phyloP scores from a whole-genome alignment of 1,139 yeast species.

The Hansenula sp. region DNA sequence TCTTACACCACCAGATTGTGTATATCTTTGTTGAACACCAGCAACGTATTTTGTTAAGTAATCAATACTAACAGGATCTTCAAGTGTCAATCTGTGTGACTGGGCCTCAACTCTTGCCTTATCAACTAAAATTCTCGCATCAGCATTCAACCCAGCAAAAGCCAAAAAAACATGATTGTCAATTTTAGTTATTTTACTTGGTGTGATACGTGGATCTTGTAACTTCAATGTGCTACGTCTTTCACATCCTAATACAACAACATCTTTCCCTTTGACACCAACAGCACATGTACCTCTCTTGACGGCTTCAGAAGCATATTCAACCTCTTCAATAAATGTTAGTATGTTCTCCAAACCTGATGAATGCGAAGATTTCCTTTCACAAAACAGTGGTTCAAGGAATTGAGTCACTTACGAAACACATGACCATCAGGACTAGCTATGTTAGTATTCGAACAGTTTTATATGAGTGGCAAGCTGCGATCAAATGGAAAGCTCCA shows the following conservation, averaged over 20 bases:
- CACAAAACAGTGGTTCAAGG: too few relatives aligned
- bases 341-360: too few relatives aligned
- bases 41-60: slow-evolving; percentile 93
- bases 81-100: slow-evolving; percentile 89
- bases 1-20: slow-evolving; percentile 97
- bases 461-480: slow-evolving; percentile 9
- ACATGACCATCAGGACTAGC: slow-evolving; percentile 96
- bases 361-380: too few relatives aligned
- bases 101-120: slow-evolving; percentile 97
- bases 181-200: slow-evolving; percentile 86
- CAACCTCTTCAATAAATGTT: slow-evolving; percentile 56
- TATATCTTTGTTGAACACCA: slow-evolving; percentile 93
- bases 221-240: slow-evolving; percentile 91
- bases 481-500: too few relatives aligned
- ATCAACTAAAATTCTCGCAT: slow-evolving; percentile 91
- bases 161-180: slow-evolving; percentile 91
- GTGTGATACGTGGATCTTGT: slow-evolving; percentile 95
- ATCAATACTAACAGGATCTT: slow-evolving; percentile 90
- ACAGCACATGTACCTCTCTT: slow-evolving; percentile 98
- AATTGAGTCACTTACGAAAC: slow-evolving; percentile 55
- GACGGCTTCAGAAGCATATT: slow-evolving; percentile 96
- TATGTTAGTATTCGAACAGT: slow-evolving; percentile 15
- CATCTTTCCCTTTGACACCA: slow-evolving; percentile 86
- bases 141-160: slow-evolving; percentile 97
- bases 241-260: slow-evolving; percentile 94